Base-by-base conservation (phyloP, 495 filamentous ascomycete species). In the Penicillium salamii region DNA sequence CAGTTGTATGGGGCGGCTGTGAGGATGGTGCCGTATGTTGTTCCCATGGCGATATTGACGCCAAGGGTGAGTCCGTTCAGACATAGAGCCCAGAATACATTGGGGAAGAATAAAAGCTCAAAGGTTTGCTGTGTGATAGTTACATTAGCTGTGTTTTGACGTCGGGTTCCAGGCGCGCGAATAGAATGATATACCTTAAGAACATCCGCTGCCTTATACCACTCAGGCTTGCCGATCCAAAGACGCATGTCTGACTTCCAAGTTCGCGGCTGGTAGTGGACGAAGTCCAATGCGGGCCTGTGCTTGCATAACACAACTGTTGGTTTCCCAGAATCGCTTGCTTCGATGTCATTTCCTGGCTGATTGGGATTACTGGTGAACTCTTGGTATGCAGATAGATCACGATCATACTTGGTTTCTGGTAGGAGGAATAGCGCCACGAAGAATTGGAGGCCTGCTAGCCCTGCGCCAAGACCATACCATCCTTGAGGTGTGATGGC, bases 351-450 rank as follows among this genome's bases (percentile, higher is more conserved):
- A 7, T 40, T 14, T 26, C 23, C 23, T 8, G 23, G 23, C 3
- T 4, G 3, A 26, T 4, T 26, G 23, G 23, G 23, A 4, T 14
- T 28, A n/a, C n/a, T 43, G 28, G 4, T 40, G 7, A 26, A 42
- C 23, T 61, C 61, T 24, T 64, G 61, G 18, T 60, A 62, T 11
- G 63, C 49, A 14, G 52, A 38, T 2, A 58, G 21, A 7, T 54
- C 43, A 3, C 63, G 61, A 23, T 60, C 44, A 23, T 64, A 64
- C 75, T 87, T 88, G 50, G 85, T 88, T 71, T 89, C 86, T 9
- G 82, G 82, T 15, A 89, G 71, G 29, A 87, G 72, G 68, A 83
- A 78, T 68, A 81, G 85, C 20, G 84, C 78, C 65, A 82, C 85
- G 54, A 86, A 34, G 34, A 83, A 69, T 18, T 55, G 49, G 19